Evolutionary conservation across 805 yeast genomes (phyloP).

Genomic region (Wickerhamiella lipophila): DNA sequence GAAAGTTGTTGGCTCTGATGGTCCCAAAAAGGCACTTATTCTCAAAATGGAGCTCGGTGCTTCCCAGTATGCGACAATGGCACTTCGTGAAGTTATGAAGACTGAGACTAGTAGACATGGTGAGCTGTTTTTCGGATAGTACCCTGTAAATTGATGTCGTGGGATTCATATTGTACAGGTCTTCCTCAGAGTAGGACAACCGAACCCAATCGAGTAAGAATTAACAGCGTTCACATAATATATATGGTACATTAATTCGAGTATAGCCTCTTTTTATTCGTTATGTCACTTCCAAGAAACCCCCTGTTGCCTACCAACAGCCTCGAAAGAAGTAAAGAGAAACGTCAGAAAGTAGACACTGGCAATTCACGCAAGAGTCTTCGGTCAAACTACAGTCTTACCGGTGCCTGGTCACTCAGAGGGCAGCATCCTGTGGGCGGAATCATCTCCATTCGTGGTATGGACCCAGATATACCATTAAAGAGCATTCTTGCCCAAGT

Average conservation of each 20-base stretch:
- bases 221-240: too few relatives aligned
- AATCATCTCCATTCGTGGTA: background rate
- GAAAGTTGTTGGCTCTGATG: constrained; percentile 1
- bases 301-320: background rate
- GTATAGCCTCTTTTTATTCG: too few relatives aligned
- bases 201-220: too few relatives aligned
- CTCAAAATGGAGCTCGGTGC: constrained; percentile 66
- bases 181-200: too few relatives aligned
- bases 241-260: too few relatives aligned
- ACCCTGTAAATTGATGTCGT: too few relatives aligned
- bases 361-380: background rate
- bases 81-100: constrained; percentile 78
- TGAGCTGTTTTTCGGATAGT: constrained; percentile 15
- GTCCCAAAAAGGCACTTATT: constrained; percentile 45
- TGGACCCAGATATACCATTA: constrained; percentile 6
- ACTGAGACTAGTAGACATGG: constrained; percentile 22
- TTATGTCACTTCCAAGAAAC: background rate
- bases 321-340: background rate
- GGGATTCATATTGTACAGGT: too few relatives aligned
- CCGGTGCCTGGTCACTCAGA: background rate
- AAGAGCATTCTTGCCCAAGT: constrained; percentile 18
- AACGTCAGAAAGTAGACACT: background rate
- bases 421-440: background rate
- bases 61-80: constrained; percentile 96
- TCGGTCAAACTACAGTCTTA: background rate